Base-by-base conservation (phyloP, 108 stramenopile species). In the Epithemia pelagica region DNA sequence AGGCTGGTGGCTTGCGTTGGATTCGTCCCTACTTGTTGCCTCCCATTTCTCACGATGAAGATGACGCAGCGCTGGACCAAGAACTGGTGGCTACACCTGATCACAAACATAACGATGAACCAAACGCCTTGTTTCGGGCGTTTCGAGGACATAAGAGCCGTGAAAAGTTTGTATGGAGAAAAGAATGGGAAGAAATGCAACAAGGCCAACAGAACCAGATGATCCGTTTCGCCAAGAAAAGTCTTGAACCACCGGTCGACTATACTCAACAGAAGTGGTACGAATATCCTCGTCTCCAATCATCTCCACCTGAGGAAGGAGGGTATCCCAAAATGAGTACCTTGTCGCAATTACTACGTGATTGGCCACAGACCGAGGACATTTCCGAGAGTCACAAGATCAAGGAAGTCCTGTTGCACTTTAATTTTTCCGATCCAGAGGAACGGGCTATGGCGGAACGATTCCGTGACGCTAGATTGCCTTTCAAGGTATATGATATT, bases 301-400 rank as follows among this genome's bases (percentile, higher is more conserved):
- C 61, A 15, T 5, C 28, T 3, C 61, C 61, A 26, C 61, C 61
- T 5, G 28, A 30, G 8, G 15, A n/a, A 15, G 87, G 85, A 10
- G 64, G 75, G 1, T 93, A 93, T 71, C 92, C 92, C 5, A 54
- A 57, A n/a, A 46, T 93, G 53, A 64, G 74, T 32, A 65, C 84
- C 2, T 62, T 90, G 66, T 29, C 33, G n/a, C 71, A 84, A 23
- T 57, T 93, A 31, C 78, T 89, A 73, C 63, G 77, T 27, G 53
- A 37, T 26, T 93, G 92, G 92, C 89, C 82, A 60, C 92, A 93
- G 69, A 87, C 90, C 60, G 73, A 89, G 28, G 92, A 93, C 59
- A 46, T 73, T 61, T 85, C 88, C 1, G 76, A 77, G 32, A 74
- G 70, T n/a, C 2, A 64, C 7, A 69, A 75, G 8, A 28, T 25